Conservation (phyloP, 805 yeast species). For the Kazachstania bromeliacearum region DNA sequence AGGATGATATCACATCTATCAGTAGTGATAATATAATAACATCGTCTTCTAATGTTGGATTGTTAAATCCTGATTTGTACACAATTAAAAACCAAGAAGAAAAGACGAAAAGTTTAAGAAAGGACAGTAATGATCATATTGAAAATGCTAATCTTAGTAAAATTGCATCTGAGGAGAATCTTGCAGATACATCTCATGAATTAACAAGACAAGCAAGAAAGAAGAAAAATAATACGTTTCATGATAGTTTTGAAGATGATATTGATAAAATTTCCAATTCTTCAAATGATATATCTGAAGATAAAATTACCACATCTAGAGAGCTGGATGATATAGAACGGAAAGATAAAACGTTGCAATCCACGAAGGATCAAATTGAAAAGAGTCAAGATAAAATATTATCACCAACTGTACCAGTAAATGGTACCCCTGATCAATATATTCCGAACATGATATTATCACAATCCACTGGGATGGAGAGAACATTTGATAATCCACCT, state of each 20-base stretch:
- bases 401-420: neutral
- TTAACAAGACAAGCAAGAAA: slow-evolving; percentile 15
- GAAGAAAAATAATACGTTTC: neutral
- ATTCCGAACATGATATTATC: slow-evolving; percentile 39
- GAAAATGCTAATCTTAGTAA: slow-evolving; percentile 15
- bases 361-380: neutral
- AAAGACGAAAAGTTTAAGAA: neutral
- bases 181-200: slow-evolving; percentile 11
- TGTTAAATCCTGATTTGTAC: no score
- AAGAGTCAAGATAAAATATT: neutral
- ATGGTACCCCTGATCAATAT: slow-evolving; percentile 20
- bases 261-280: neutral
- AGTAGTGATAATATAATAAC: no score
- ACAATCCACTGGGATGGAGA: slow-evolving; percentile 45
- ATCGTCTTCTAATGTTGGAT: no score
- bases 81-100: neutral
- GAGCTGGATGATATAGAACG: neutral
- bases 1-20: neutral
- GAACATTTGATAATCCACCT: slow-evolving; percentile 31
- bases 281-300: neutral
- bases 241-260: neutral
- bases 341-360: no score
- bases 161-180: slow-evolving; percentile 6
- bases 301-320: neutral
- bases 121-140: slow-evolving; percentile 17